A percentile compares a stretch with the other conserved stretches of the same genome.
Conservation (phyloP, 176 grass and related monocot species). For the Elymus sibiricus region DNA sequence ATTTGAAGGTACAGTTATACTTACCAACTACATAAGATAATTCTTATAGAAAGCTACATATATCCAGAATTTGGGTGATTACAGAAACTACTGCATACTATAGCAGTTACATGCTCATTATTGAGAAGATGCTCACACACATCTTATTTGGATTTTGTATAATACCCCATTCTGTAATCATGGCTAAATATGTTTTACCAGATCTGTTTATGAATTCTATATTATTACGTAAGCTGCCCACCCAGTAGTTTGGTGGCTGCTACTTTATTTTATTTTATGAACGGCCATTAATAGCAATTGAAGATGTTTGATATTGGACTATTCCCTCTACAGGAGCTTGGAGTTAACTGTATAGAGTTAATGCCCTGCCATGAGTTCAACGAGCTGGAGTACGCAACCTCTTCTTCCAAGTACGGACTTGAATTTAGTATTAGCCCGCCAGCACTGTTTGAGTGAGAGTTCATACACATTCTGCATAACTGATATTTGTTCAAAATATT, state of each 20-base stretch:
- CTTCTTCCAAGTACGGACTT: conserved; percentile 64
- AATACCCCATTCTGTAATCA: neutral
- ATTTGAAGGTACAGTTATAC: conserved; percentile 64
- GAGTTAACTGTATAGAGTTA: conserved; percentile 91
- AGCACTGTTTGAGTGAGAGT: neutral
- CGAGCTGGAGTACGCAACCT: conserved; percentile 78
- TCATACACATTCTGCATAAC: neutral
- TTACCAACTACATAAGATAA: neutral
- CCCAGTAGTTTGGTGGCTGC: neutral
- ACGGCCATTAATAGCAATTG: neutral
- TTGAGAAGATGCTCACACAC: neutral
- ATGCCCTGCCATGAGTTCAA: conserved; percentile 99
- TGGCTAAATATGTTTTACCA: neutral
- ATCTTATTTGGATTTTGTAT: neutral
- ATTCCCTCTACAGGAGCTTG: conserved; percentile 64
- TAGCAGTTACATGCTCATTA: neutral
- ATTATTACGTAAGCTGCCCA: neutral
- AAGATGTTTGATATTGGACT: conserved; percentile 9
- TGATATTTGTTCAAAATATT: neutral
- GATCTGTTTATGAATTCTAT: conserved; percentile 1
- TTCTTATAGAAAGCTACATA: neutral
- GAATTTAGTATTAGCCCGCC: neutral
- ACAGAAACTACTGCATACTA: neutral
- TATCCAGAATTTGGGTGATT: neutral
- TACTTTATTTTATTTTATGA: neutral